Conservation (phyloP, 2,329 filamentous ascomycete species). For the Colletotrichum lupini region DNA sequence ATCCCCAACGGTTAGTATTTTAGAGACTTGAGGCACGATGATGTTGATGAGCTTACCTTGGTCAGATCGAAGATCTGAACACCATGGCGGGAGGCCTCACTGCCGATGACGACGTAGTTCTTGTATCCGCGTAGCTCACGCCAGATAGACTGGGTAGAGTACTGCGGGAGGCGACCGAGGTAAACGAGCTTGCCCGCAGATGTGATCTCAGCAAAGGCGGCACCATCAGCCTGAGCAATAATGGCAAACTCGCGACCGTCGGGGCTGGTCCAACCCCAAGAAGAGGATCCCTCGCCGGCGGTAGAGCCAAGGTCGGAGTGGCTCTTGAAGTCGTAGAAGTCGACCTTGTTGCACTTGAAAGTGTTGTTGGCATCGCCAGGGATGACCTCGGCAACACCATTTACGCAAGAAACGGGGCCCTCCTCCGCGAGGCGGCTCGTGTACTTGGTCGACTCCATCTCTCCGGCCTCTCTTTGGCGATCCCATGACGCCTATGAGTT, state of each 20-base stretch:
- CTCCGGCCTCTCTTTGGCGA: constrained; percentile 29
- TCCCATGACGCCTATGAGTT: constrained; percentile 28
- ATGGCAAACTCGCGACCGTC: constrained; percentile 45
- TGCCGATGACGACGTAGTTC: constrained; percentile 47
- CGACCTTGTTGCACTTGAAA: constrained; percentile 37
- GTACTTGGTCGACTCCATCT: constrained; percentile 34
- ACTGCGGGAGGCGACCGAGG: constrained; percentile 52
- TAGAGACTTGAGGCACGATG: constrained; percentile 38
- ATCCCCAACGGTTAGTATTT: neutral
- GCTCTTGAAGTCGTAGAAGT: constrained; percentile 63
- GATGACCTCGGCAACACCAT: constrained; percentile 35
- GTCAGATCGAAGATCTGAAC: constrained; percentile 72
- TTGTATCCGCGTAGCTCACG: constrained; percentile 48
- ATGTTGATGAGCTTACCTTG: constrained; percentile 41
- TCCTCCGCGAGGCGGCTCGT: constrained; percentile 27
- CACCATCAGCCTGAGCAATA: constrained; percentile 49
- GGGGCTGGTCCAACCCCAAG: constrained; percentile 55
- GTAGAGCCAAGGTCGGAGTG: constrained; percentile 61
- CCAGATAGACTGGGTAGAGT: constrained; percentile 42
- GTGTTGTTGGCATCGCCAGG: constrained; percentile 36
- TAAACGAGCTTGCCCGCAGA: constrained; percentile 54
- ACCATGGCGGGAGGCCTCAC: constrained; percentile 58
- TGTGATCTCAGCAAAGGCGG: constrained; percentile 56
- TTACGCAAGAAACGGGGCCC: constrained; percentile 33
- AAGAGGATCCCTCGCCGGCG: constrained; percentile 42